Evolutionary conservation across 805 yeast species (phyloP), one percentile per base, ranked within the genome.

Genomic region (Pichia ethanolica): DNA sequence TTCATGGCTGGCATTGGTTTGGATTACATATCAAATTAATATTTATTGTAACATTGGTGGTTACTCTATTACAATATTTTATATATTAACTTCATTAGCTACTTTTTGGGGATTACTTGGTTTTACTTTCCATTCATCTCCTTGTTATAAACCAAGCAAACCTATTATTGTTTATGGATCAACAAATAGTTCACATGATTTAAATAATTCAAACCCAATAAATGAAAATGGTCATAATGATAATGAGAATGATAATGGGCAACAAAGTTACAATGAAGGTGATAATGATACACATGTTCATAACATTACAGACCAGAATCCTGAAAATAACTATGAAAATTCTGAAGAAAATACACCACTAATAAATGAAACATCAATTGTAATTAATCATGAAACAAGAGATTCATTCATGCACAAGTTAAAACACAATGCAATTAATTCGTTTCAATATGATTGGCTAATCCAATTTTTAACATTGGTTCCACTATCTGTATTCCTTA

Each of bases 391-490:
- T 44, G 66, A 57, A 44, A 48, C 61, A 1, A 62, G 57, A 39
- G 62, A 54, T 0, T 56, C 63, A 2, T 60, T 56, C 45, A 46
- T 58, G 32, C 60, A 58, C 13, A 58, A 58, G 11, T 50, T 65
- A 42, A 63, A 63, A 44, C 49, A 52, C 1, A 58, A 65, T 5
- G 71, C 71, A 8, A 48, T 65, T 37, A 71, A 69, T 45, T 76
- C 80, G 5, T 74, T 77, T 43, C 76, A 82, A 39, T 87, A 84
- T 60, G 95, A 85, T 58, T 89, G 97, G 96, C 73, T 83, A 13
- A 55, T 87, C 14, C 96, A 89, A 63, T 88, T 78, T 58, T 55
- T 86, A 34, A 53, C 82, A 1, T 62, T 83, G 14, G 87, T 84
- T 12, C 96, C 97, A 3, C 46, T 83, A 12, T 68, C 84, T 1